These are phyloP conservation scores for Sugiyamaella mastotermitis DNA, from an alignment of 805 yeast genomes.

Conservation along the genomic window DNA sequence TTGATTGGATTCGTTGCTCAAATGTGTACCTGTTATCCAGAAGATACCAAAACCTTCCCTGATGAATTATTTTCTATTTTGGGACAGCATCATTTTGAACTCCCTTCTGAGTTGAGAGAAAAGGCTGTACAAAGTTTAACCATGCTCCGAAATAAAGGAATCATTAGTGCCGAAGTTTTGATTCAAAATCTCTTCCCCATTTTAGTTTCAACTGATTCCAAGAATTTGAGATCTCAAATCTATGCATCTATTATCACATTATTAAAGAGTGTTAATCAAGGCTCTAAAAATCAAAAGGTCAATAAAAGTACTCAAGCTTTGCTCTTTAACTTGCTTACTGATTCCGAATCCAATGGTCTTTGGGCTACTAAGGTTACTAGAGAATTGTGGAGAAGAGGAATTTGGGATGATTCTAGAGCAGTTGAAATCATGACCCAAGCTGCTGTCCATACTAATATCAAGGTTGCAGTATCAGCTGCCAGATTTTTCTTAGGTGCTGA, in stretches of 20 bases:
- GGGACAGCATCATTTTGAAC: conserved; percentile 67
- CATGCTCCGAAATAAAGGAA: conserved; percentile 81
- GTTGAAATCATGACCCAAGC: conserved; percentile 98
- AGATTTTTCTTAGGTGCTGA: conserved; percentile 92
- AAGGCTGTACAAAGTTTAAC: conserved; percentile 85
- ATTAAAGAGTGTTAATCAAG: conserved; percentile 76
- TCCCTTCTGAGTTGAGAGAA: conserved; percentile 82
- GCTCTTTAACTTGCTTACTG: conserved; percentile 78
- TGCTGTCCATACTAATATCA: conserved; percentile 77
- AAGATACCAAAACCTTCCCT: conserved; percentile 81
- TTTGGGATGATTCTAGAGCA: conserved; percentile 96
- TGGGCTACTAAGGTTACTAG: conserved; percentile 96
- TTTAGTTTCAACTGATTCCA: conserved; percentile 61
- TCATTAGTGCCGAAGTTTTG: conserved; percentile 70
- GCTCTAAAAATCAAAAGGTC: conserved; percentile 83
- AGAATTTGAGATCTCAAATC: conserved; percentile 74
- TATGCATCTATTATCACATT: conserved; percentile 73
- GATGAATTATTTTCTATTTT: conserved; percentile 67
- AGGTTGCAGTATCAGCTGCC: conserved; percentile 86
- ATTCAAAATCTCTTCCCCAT: conserved; percentile 88
- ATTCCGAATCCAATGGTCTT: conserved; percentile 75
- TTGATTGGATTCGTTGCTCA: conserved; percentile 87
- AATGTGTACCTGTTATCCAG: conserved; percentile 84
- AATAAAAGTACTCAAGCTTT: conserved; percentile 89
- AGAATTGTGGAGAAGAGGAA: conserved; percentile 95